Base-by-base conservation (phyloP, 164 flowering plant genomes). In the Dillenia turbinata region DNA sequence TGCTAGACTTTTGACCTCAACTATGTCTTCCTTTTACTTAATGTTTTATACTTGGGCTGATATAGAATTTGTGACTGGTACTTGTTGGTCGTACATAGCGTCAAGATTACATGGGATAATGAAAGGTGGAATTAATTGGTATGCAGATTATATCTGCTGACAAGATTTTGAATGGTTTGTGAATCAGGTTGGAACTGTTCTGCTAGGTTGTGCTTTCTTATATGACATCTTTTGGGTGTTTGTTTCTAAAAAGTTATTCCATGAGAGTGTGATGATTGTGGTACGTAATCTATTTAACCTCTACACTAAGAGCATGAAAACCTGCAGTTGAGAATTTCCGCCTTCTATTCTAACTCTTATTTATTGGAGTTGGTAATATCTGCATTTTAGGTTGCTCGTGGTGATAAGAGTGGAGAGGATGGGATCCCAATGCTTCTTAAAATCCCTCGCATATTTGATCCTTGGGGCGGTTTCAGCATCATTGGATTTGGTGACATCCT, bases 161-260 rank as follows among this genome's bases (percentile, higher is more conserved):
- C 40, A 4, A 33, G 40, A 33, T 33, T 33, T 33, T 33, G 40
- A 33, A 33, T 33, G 40, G 40, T 49, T 52, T 43, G 65, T 60
- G 56, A 33, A 63, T 63, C 87, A 94, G 99, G 97, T 93, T 73
- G 99, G 96, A 54, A 83, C 97, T 11, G 94, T 95, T 76, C 97
- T 95, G 61, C 97, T 95, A 49, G 74, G 89, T 63, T 88, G 97
- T 73, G 96, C 97, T 17, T 95, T 95, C 84, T 60, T 95, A 66
- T 95, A 95, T 44, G 99, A 95, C 79, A 89, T 95, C 61, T 90
- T 95, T 69, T 95, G 99, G 99, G 99, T 95, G 43, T 95, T 92
- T 69, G 76, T 85, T 62, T 95, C 99, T 5, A 86, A 86, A 64
- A 61, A 64, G 75, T 85, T 74, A 84, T 95, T 95, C 78, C 78